These are phyloP conservation scores for Chaetomium olivaceum DNA, from an alignment of 2,329 filamentous ascomycete species.

Conservation along the genomic window DNA sequence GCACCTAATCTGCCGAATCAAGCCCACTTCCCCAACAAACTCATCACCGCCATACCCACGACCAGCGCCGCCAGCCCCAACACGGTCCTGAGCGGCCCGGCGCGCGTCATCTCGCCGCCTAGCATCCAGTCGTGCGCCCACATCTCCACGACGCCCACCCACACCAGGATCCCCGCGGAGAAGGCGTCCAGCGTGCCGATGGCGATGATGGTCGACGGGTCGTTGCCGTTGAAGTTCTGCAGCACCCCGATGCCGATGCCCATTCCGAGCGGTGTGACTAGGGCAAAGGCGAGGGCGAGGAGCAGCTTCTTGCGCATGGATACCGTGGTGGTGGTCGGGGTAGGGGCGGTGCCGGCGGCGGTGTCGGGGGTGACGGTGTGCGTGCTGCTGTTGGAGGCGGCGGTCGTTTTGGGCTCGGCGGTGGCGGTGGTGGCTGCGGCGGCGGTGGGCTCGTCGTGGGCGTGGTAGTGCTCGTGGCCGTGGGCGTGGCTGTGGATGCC, in stretches of 20 bases:
- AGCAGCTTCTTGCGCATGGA: constrained; percentile 55
- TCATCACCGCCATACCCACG: constrained; percentile 67
- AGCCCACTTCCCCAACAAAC: constrained; percentile 74
- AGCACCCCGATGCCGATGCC: constrained; percentile 75
- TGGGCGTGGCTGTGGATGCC: background rate
- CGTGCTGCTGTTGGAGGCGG: constrained; percentile 16
- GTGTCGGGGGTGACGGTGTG: constrained; percentile 14
- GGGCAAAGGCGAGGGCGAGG: constrained; percentile 64
- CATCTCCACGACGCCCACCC: constrained; percentile 80
- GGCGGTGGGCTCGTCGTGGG: constrained; percentile 3
- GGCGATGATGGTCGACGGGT: constrained; percentile 66
- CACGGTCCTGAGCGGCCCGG: constrained; percentile 49
- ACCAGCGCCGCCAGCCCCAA: constrained; percentile 57
- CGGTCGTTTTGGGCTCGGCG: constrained; percentile 5
- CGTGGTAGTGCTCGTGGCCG: constrained; percentile 20
- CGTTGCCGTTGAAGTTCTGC: constrained; percentile 70
- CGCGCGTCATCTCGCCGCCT: constrained; percentile 55
- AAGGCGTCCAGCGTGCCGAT: constrained; percentile 74
- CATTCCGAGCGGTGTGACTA: constrained; percentile 78
- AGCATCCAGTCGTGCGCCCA: constrained; percentile 74
- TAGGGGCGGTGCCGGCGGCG: constrained; percentile 1
- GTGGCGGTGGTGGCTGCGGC: constrained; percentile 15
- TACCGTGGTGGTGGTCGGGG: constrained; percentile 29
- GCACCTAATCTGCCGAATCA: constrained; percentile 23
- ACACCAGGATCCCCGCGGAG: constrained; percentile 74